These are phyloP conservation scores for Phyllostachys edulis DNA, from an alignment of 176 grass and related monocot genomes.

Conservation along the genomic window DNA sequence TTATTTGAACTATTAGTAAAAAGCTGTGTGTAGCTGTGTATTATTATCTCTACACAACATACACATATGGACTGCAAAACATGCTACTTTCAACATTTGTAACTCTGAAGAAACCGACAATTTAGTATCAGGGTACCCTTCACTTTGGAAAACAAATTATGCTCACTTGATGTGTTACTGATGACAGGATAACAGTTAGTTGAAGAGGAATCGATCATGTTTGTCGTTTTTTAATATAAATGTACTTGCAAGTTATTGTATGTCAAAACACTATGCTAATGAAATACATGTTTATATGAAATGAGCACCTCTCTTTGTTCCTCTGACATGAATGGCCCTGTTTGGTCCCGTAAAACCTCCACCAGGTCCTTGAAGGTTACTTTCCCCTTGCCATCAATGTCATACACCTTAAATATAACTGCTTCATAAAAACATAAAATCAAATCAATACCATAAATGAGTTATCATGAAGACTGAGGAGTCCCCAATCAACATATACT, in stretches of 20 bases:
- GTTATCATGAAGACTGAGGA: no score
- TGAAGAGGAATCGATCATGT: background rate
- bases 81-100: no score
- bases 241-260: background rate
- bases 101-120: no score
- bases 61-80: no score
- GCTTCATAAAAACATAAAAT: conserved; percentile 16
- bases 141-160: no score
- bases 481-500: no score
- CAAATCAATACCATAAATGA: background rate
- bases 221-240: background rate
- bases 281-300: background rate
- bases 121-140: no score
- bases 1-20: no score
- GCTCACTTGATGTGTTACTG: background rate
- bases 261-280: background rate
- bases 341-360: conserved; percentile 53
- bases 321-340: conserved; percentile 70
- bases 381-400: conserved; percentile 70
- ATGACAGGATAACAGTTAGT: background rate
- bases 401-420: conserved; percentile 90
- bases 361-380: conserved; percentile 72
- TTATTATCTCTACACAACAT: no score
- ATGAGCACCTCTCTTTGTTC: conserved; percentile 63
- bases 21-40: no score